These are phyloP conservation scores for Capillidium rhysosporum DNA, from an alignment of 371 early-diverging fungal genomes.

Conservation along the genomic window DNA sequence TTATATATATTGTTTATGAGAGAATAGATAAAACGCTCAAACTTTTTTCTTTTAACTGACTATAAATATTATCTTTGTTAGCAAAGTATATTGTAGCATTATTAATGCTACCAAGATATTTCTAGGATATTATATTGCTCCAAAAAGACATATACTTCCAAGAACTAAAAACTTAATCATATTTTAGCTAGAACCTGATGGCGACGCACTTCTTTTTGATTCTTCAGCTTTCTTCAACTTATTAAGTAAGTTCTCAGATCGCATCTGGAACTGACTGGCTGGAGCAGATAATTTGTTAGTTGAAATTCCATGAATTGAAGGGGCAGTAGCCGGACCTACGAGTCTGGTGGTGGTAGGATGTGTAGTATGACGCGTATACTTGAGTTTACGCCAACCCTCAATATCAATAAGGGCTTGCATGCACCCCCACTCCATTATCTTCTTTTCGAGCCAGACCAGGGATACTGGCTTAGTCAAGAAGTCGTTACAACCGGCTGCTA, in stretches of 20 bases:
- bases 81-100: too few relatives aligned
- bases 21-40: too few relatives aligned
- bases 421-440: constrained; percentile 80
- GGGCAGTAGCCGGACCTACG: neutral
- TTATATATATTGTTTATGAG: too few relatives aligned
- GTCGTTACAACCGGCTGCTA: constrained; percentile 78
- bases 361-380: neutral
- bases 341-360: neutral
- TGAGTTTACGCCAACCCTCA: constrained; percentile 42
- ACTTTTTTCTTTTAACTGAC: too few relatives aligned
- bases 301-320: neutral
- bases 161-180: too few relatives aligned
- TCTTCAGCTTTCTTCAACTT: constrained; percentile 3
- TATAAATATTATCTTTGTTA: too few relatives aligned
- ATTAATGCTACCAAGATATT: too few relatives aligned
- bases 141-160: too few relatives aligned
- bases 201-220: neutral
- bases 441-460: constrained; percentile 60
- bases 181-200: neutral
- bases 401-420: constrained; percentile 83
- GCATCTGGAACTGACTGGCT: neutral
- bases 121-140: too few relatives aligned
- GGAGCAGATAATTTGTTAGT: neutral
- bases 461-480: constrained; percentile 76
- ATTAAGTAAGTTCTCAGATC: neutral